phyloP scores from a whole-genome alignment of 1,284 basidiomycete genomes.

The Ceratorhiza oryzae-sativae region DNA sequence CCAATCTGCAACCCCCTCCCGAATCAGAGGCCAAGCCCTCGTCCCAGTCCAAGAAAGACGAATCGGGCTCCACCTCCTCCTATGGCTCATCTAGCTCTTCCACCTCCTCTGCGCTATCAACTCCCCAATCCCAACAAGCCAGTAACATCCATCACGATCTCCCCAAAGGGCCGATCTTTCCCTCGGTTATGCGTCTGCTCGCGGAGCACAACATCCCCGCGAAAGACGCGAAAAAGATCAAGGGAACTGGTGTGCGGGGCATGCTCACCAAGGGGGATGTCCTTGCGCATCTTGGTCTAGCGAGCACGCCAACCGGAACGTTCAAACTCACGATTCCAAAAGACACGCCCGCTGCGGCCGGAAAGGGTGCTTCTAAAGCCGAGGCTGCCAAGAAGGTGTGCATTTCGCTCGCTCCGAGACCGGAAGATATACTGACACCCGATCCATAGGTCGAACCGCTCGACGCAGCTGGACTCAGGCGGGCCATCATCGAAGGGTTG shows the following conservation, averaged over 20 bases:
- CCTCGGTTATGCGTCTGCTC: constrained; percentile 76
- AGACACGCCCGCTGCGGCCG: constrained; percentile 18
- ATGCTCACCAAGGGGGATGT: constrained; percentile 94
- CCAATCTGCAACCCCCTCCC: constrained; percentile 75
- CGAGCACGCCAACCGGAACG: constrained; percentile 78
- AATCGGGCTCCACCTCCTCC: constrained; percentile 44
- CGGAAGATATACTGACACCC: constrained; percentile 16
- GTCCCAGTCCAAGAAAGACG: constrained; percentile 33
- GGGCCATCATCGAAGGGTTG: constrained; percentile 38
- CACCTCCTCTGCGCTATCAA: constrained; percentile 48
- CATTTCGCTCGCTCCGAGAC: constrained; percentile 37
- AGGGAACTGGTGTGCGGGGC: constrained; percentile 79
- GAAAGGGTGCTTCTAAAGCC: constrained; percentile 29
- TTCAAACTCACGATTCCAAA: constrained; percentile 55
- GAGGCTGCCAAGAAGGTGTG: constrained; percentile 48
- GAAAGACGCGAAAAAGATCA: constrained; percentile 51
- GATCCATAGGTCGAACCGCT: constrained; percentile 19
- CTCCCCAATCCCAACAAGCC: constrained; percentile 43
- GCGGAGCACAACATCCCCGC: constrained; percentile 62
- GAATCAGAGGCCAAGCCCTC: constrained; percentile 39
- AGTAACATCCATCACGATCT: constrained; percentile 53
- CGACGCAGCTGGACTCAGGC: constrained; percentile 32
- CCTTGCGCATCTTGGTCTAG: constrained; percentile 78
- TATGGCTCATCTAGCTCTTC: constrained; percentile 46
- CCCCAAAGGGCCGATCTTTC: constrained; percentile 72